Percentiles rank a stretch among this genome's conserved stretches.
phyloP scores from a whole-genome alignment of 139 green algal genomes.

The Chlamydomonas schloesseri region DNA sequence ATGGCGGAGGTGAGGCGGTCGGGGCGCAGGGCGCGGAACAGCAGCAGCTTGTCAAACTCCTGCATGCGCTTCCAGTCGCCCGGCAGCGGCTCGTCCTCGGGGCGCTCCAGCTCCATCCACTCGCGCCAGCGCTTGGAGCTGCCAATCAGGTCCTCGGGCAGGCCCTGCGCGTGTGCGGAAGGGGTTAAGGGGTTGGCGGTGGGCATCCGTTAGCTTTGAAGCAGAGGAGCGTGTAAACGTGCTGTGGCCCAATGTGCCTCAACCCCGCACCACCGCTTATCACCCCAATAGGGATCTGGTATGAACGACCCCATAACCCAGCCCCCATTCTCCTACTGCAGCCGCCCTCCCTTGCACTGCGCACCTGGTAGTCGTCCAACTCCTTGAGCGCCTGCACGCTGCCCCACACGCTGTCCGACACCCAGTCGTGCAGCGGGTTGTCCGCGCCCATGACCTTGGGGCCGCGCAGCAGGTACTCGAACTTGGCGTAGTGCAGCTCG shows the following conservation, averaged over 20 bases:
- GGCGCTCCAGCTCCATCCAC: slow-evolving; percentile 91
- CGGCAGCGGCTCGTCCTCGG: slow-evolving; percentile 91
- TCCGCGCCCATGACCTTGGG: slow-evolving; percentile 79
- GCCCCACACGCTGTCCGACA: slow-evolving; percentile 75
- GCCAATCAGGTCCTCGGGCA: slow-evolving; percentile 89
- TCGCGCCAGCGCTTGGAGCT: slow-evolving; percentile 91
- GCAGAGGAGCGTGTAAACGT: no score
- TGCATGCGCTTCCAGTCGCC: slow-evolving; percentile 95
- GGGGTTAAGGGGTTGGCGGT: no score
- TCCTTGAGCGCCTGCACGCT: slow-evolving; percentile 69
- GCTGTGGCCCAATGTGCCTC: no score
- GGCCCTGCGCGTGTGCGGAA: slow-evolving; percentile 1
- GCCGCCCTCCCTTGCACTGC: no score
- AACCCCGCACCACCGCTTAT: no score
- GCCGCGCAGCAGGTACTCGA: slow-evolving; percentile 87
- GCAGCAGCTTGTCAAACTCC: slow-evolving; percentile 86
- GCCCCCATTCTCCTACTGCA: no score
- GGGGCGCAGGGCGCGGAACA: slow-evolving; percentile 78
- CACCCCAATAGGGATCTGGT: no score
- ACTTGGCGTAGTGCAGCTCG: slow-evolving; percentile 81
- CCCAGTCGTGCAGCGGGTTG: slow-evolving; percentile 88
- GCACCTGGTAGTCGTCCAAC: slow-evolving; percentile 82
- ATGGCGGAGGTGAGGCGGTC: slow-evolving; percentile 91
- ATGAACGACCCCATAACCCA: no score
- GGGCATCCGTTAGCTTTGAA: no score